A percentile compares a stretch with the other conserved stretches of the same genome.
Evolutionary conservation across 495 filamentous ascomycete species (phyloP).

Genomic region (Sabuloglossum arenarium): DNA sequence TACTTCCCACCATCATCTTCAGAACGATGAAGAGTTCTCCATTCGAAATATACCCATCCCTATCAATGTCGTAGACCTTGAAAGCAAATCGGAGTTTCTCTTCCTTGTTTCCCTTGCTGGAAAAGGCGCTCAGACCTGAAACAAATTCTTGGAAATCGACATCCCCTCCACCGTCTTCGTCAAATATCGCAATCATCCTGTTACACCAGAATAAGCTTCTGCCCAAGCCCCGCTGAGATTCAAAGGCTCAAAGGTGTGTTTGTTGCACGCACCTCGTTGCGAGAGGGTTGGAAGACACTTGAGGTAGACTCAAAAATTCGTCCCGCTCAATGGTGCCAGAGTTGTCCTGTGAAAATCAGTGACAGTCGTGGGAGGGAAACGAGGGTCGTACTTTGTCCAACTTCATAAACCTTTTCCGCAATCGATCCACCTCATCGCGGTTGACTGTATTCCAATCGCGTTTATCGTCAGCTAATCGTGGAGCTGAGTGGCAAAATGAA

Average conservation of each 20-base stretch:
- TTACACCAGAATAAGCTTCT: background rate
- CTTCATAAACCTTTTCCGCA: slow-evolving; percentile 98
- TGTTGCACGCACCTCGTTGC: slow-evolving; percentile 55
- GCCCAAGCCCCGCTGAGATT: no score
- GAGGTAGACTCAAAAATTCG: slow-evolving; percentile 90
- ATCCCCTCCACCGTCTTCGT: slow-evolving; percentile 93
- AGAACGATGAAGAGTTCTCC: slow-evolving; percentile 97
- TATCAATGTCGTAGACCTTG: slow-evolving; percentile 98
- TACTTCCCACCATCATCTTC: slow-evolving; percentile 99
- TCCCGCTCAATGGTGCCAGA: slow-evolving; percentile 97
- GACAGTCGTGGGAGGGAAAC: background rate
- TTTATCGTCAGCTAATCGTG: background rate
- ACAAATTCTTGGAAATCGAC: slow-evolving; percentile 99
- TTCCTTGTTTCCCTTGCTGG: slow-evolving; percentile 94
- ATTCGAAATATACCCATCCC: slow-evolving; percentile 96
- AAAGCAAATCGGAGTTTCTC: slow-evolving; percentile 97
- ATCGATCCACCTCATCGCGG: slow-evolving; percentile 82
- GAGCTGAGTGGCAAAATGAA: background rate
- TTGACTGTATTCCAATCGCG: slow-evolving; percentile 42
- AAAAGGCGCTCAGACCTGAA: slow-evolving; percentile 84
- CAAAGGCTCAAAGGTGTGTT: no score
- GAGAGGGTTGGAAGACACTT: slow-evolving; percentile 94
- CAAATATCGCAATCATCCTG: slow-evolving; percentile 98
- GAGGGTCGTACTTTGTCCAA: slow-evolving; percentile 57
- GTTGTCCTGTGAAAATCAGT: slow-evolving; percentile 44